Evolutionary conservation across 768 basidiomycete genomes (phyloP).

Genomic region (Leccinum aurantiacum): DNA sequence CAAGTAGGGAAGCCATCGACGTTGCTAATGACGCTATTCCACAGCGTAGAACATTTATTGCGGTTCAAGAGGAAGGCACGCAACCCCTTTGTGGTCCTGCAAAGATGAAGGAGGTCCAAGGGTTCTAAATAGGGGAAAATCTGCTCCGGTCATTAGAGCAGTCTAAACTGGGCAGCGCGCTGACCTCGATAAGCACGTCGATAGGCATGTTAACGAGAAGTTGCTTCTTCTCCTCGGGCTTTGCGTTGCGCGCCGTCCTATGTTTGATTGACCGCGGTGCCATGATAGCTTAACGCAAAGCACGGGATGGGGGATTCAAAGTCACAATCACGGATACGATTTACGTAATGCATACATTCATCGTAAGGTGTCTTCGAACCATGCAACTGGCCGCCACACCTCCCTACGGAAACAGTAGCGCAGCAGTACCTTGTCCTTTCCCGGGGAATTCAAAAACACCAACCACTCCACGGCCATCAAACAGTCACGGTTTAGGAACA

Average conservation of each 20-base stretch:
- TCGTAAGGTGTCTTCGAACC: conserved; percentile 6
- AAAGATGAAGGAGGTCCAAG: conserved; percentile 32
- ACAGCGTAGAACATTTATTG: conserved; percentile 17
- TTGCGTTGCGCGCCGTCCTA: not conserved
- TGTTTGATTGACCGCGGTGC: not conserved
- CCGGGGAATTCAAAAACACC: conserved; percentile 1
- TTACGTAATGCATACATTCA: conserved; percentile 10
- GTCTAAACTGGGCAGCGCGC: not conserved
- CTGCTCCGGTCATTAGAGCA: conserved; percentile 1
- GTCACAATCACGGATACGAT: not conserved
- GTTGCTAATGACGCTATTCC: conserved; percentile 29
- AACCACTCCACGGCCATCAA: not conserved
- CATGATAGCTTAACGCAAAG: conserved; percentile 2
- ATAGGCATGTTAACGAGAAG: conserved; percentile 12
- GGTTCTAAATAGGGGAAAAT: conserved; percentile 23
- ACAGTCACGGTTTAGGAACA: conserved; percentile 68
- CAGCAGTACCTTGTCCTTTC: conserved; percentile 2
- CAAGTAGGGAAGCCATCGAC: conserved; percentile 26
- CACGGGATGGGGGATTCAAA: not conserved
- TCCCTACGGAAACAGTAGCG: conserved; percentile 6
- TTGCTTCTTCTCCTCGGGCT: not conserved
- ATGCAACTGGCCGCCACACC: not conserved
- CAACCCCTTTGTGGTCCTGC: conserved; percentile 32
- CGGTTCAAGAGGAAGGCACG: conserved; percentile 19
- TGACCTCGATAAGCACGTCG: conserved; percentile 17